A percentile compares a stretch with the other conserved stretches of the same genome.
phyloP scores from a whole-genome alignment of 2,329 filamentous ascomycete species.

The Cladosporium sp. region DNA sequence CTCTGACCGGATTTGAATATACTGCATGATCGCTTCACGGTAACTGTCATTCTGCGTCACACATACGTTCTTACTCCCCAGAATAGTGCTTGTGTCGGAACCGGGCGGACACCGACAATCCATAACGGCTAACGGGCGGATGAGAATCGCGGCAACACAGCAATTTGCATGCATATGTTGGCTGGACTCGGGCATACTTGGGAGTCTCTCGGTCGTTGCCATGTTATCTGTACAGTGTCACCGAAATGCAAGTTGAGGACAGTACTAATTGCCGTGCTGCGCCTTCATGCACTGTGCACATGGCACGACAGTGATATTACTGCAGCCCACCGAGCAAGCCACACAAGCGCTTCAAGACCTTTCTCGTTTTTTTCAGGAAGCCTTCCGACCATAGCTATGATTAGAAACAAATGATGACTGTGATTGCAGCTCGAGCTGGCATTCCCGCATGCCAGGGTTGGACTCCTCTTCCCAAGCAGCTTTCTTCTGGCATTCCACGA shows the following conservation, averaged over 20 bases:
- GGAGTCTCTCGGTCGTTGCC: not conserved
- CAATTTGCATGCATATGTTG: constrained; percentile 1
- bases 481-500: not conserved
- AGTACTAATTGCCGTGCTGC: not conserved
- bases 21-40: not conserved
- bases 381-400: not conserved
- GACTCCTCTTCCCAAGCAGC: not conserved
- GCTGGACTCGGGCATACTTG: not conserved
- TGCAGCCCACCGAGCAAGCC: not conserved
- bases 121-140: constrained; percentile 1
- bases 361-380: not conserved
- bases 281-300: not conserved
- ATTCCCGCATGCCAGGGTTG: not conserved
- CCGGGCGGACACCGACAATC: not conserved
- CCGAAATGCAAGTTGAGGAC: not conserved
- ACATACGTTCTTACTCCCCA: not conserved
- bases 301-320: not conserved
- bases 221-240: not conserved
- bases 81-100: not conserved
- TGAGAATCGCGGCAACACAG: not conserved
- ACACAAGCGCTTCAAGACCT: not conserved
- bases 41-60: not conserved
- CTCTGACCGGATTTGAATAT: not conserved
- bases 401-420: not conserved
- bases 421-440: not conserved